Evolutionary conservation across 169 alveolate species (phyloP).

Genomic region (Ichthyophthirius multifiliis): DNA sequence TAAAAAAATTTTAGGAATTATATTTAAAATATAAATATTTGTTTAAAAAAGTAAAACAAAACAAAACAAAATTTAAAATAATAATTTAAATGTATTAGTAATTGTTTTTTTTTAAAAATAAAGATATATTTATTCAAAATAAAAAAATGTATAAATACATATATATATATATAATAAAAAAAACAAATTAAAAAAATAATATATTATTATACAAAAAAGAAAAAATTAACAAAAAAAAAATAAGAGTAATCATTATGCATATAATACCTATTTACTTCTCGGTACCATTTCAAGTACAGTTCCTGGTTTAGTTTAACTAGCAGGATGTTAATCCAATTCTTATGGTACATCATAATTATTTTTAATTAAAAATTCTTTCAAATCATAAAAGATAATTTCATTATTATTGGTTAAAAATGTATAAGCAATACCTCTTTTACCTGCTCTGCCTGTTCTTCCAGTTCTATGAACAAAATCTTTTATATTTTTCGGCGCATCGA

Average conservation of each 20-base stretch:
- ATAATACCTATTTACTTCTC: slow-evolving; percentile 35
- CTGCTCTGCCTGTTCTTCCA: slow-evolving; percentile 99
- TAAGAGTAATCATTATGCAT: slow-evolving; percentile 37
- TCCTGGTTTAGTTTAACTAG: slow-evolving; percentile 83
- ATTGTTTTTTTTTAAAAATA: no score
- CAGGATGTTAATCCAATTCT: slow-evolving; percentile 89
- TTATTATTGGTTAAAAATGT: slow-evolving; percentile 94
- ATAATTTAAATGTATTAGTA: no score
- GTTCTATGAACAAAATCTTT: slow-evolving; percentile 94
- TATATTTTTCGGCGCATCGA: slow-evolving; percentile 97
- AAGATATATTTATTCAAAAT: no score
- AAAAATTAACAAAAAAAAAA: no score
- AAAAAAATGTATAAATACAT: no score
- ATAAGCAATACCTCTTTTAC: slow-evolving; percentile 95
- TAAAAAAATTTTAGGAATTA: no score
- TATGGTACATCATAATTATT: slow-evolving; percentile 91
- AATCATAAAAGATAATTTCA: slow-evolving; percentile 87
- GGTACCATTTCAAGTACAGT: slow-evolving; percentile 44
- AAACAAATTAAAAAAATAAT: no score
- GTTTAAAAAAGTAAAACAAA: no score
- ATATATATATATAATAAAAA: no score
- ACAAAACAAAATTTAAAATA: no score
- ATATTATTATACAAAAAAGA: no score
- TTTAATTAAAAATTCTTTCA: slow-evolving; percentile 86
- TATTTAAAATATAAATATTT: no score